phyloP scores from a whole-genome alignment of 805 yeast species.

The Lipomyces lipofer region DNA sequence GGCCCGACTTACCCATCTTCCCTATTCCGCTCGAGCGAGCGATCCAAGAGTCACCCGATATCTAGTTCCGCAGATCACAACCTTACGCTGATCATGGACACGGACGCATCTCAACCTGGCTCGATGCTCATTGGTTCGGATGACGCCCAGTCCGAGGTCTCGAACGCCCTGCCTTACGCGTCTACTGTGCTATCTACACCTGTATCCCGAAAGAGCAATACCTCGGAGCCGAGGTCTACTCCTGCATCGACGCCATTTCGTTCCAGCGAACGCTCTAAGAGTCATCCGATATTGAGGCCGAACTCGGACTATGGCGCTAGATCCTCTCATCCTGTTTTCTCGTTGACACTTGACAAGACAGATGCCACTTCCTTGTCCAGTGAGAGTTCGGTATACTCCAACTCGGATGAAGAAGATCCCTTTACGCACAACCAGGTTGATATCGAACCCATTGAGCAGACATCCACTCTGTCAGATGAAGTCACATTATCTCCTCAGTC shows the following conservation, averaged over 20 bases:
- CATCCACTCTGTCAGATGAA: background rate
- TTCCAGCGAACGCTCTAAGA: constrained; percentile 10
- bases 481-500: too few species aligned
- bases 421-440: too few species aligned
- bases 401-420: too few species aligned
- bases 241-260: constrained; percentile 25
- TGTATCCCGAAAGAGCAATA: constrained; percentile 18
- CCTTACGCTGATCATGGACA: too few species aligned
- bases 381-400: too few species aligned
- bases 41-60: too few species aligned
- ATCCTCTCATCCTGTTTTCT: constrained; percentile 9
- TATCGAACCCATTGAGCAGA: too few species aligned
- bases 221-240: constrained; percentile 17
- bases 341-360: constrained; percentile 4
- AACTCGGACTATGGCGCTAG: background rate
- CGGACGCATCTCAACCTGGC: too few species aligned
- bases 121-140: constrained; percentile 1
- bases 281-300: background rate
- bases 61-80: too few species aligned
- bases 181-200: constrained; percentile 24
- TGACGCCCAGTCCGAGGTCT: background rate
- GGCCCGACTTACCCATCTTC: too few species aligned
- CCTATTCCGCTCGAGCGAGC: too few species aligned
- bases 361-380: background rate
- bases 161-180: background rate